Base-by-base conservation (phyloP, 2,329 filamentous ascomycete genomes). In the Grosmannia penicillata region DNA sequence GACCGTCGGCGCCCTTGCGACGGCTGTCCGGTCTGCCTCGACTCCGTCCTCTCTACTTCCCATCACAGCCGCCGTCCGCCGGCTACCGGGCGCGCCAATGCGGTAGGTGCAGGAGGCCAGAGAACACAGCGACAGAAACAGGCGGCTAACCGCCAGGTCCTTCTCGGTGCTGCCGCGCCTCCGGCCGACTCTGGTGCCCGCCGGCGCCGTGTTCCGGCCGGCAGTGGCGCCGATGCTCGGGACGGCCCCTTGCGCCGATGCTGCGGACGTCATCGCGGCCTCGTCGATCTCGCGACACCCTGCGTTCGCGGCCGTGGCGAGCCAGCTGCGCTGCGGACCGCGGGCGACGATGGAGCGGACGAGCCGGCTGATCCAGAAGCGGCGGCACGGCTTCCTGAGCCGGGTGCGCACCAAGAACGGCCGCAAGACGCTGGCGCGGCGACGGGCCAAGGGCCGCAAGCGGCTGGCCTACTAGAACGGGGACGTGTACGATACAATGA, bases 251-350 rank as follows among this genome's bases (percentile, higher is more conserved):
- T 39, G 36, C 53, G 13, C 13, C n/a, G n/a, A n/a, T n/a, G n/a
- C n/a, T 13, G 17, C 18, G 22, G 69, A 74, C 44, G 42, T 72
- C 17, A 60, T 73, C 10, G 57, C 64, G 19, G 53, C 51, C 38
- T 49, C 56, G 11, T 53, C 65, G 43, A 61, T 75, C 45, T 65
- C 69, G 11, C 51, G 65, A 22, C 64, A 73, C 52, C 71, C 71
- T 23, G 65, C 66, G 8, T 55, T 75, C n/a, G 54, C 51, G 6
- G 62, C 56, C 34, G 15, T 44, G 6, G 46, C 55, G 32, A 52
- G 50, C 43, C 70, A 74, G 56, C 57, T 75, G 45, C 68, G 72
- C 39, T 75, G 66, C 58, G 72, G 69, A 2, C 72, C 71, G 34
- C 65, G 71, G 42, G 64, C 71, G 50, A 75, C 68, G 24, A 67